phyloP scores from a whole-genome alignment of 2,329 filamentous ascomycete genomes.

The Sclerotinia trifoliorum region DNA sequence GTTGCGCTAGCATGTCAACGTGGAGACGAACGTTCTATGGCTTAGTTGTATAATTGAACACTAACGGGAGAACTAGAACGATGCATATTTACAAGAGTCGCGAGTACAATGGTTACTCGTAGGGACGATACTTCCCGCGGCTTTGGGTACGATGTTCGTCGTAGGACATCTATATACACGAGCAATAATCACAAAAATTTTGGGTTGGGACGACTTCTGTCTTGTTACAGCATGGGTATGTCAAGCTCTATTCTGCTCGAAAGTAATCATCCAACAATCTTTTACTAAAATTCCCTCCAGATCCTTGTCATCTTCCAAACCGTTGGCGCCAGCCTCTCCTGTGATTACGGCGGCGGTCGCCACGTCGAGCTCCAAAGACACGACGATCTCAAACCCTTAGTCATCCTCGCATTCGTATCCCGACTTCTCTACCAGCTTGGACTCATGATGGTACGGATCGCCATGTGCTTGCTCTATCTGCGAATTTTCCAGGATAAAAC shows the following conservation, averaged over 20 bases:
- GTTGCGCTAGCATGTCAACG: neutral
- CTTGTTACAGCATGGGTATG: constrained; percentile 6
- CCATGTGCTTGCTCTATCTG: neutral
- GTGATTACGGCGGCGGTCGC: neutral
- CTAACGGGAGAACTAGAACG: neutral
- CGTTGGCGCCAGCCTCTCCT: neutral
- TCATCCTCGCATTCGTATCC: neutral
- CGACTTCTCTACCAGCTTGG: constrained; percentile 1
- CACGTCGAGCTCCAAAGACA: neutral
- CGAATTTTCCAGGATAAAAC: constrained; percentile 12
- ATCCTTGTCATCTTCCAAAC: neutral
- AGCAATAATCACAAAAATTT: constrained; percentile 4
- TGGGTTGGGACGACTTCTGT: constrained; percentile 1
- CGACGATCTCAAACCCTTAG: neutral
- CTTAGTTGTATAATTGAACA: neutral
- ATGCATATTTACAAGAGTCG: neutral
- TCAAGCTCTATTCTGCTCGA: neutral
- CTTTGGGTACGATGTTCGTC: neutral
- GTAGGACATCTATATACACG: constrained; percentile 10
- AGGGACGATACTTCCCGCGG: neutral
- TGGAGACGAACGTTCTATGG: neutral
- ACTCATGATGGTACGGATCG: neutral
- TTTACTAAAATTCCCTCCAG: neutral
- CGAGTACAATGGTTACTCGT: constrained; percentile 2
- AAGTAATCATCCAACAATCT: neutral